These are phyloP conservation scores for Datisca glomerata DNA, from an alignment of 306 rosid species.

Conservation along the genomic window DNA sequence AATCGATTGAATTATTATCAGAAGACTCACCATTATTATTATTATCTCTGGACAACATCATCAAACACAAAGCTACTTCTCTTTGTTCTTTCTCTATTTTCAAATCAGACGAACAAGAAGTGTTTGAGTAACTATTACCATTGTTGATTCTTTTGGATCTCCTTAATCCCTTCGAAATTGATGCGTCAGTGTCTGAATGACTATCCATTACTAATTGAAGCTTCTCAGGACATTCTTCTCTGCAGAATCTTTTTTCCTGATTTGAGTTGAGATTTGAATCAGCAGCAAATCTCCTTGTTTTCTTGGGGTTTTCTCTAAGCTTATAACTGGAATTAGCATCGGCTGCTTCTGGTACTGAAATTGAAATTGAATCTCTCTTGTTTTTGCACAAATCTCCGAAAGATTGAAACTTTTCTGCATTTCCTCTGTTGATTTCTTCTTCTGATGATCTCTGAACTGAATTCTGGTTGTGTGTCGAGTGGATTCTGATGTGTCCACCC, in stretches of 20 bases:
- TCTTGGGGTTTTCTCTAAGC: constrained; percentile 78
- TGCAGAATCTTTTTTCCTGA: constrained; percentile 38
- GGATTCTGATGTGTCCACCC: constrained; percentile 77
- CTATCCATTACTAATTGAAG: constrained; percentile 85
- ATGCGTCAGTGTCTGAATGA: constrained; percentile 76
- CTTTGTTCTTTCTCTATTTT: constrained; percentile 53
- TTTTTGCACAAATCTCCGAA: constrained; percentile 26
- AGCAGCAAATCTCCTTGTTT: constrained; percentile 45
- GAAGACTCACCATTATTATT: constrained; percentile 51
- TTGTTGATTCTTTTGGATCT: not conserved
- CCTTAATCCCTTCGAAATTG: too few species aligned
- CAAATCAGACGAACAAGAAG: constrained; percentile 37
- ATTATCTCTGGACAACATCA: constrained; percentile 57
- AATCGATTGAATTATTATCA: constrained; percentile 47
- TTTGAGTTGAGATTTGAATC: constrained; percentile 26
- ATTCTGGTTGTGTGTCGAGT: constrained; percentile 37
- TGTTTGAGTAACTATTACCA: constrained; percentile 20
- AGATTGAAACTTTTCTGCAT: constrained; percentile 19
- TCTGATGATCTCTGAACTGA: constrained; percentile 21
- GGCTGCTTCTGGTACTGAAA: too few species aligned
- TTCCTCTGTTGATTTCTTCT: constrained; percentile 9
- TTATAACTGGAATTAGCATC: constrained; percentile 33
- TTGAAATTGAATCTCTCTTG: constrained; percentile 43
- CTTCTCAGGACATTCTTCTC: constrained; percentile 70
- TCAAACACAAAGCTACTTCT: constrained; percentile 66